Evolutionary conservation across 164 flowering plant species (phyloP), one percentile per base, ranked within the genome.

Genomic region (Umbellularia californica): DNA sequence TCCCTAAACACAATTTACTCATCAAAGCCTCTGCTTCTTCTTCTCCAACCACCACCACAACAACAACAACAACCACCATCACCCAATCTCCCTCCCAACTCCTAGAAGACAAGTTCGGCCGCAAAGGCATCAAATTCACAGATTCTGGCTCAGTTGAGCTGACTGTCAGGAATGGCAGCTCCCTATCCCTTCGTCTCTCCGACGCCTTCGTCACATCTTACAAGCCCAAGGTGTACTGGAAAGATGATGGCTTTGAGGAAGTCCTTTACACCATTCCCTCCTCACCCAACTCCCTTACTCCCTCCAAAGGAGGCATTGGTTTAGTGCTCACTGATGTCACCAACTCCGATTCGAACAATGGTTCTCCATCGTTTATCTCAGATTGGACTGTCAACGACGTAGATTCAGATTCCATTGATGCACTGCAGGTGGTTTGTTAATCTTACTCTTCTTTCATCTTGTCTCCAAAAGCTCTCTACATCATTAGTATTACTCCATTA

Each of bases 331-430:
- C 90, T 78, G 90, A 90, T 70, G 84, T 80, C 2, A 70, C 87
- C 11, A 85, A 83, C 1, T 64, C 79, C 2, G 73, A 70, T 64
- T 77, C 89, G 17, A 83, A 83, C 63, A 55, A 55, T 55, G 78
- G 52, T 0, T 79, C 82, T 0, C 70, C 83, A n/a, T 68, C 84
- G 19, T 69, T 83, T 13, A 50, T 78, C 14, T 79, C 86, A 15
- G 83, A 89, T 51, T 94, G 98, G 98, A 83, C 74, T 67, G 93
- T 92, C 0, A 88, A 84, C 72, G 90, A 90, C 82, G 88, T 83
- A 15, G 95, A 94, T 68, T 86, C 89, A 0, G 98, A 94, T 77
- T 83, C 98, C 82, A 87, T 91, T 74, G 98, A 94, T 82, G 97
- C 98, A 78, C 85, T 94, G 17, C 97, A 92, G 98, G 98, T 92